phyloP scores from a whole-genome alignment of 768 basidiomycete species.

The Phylloporus sp. region DNA sequence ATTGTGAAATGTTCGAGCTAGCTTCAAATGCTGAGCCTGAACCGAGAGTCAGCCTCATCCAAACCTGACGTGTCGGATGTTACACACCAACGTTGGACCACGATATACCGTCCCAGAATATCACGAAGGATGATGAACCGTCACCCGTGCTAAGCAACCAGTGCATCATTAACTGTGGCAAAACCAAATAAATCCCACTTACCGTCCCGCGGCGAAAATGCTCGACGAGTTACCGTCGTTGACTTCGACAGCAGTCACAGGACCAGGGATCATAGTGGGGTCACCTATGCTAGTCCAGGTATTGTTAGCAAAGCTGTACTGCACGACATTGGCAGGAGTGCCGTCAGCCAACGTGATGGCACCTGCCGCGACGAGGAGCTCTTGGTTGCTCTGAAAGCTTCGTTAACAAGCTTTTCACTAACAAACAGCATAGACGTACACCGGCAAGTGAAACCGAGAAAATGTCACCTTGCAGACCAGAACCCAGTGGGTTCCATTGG shows the following conservation, averaged over 20 bases:
- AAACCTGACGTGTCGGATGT: not conserved
- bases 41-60: not conserved
- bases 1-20: constrained; percentile 67
- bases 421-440: constrained; percentile 39
- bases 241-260: constrained; percentile 83
- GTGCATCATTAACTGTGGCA: not conserved
- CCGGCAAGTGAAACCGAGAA: constrained; percentile 75
- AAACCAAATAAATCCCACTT: constrained; percentile 26
- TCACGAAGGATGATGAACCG: constrained; percentile 63
- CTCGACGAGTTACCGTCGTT: constrained; percentile 77
- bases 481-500: constrained; percentile 78
- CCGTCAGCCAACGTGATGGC: constrained; percentile 64
- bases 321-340: constrained; percentile 64
- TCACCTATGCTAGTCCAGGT: constrained; percentile 72
- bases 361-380: constrained; percentile 74
- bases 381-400: constrained; percentile 50
- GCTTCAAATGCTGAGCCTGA: constrained; percentile 52
- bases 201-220: constrained; percentile 89
- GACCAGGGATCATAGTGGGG: constrained; percentile 68
- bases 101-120: constrained; percentile 75
- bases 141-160: constrained; percentile 42
- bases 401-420: constrained; percentile 5
- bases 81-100: constrained; percentile 67
- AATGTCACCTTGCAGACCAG: constrained; percentile 78
- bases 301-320: constrained; percentile 63